Base-by-base conservation (phyloP, 352 stramenopile genomes). In the Globisporangium paroecandrum region DNA sequence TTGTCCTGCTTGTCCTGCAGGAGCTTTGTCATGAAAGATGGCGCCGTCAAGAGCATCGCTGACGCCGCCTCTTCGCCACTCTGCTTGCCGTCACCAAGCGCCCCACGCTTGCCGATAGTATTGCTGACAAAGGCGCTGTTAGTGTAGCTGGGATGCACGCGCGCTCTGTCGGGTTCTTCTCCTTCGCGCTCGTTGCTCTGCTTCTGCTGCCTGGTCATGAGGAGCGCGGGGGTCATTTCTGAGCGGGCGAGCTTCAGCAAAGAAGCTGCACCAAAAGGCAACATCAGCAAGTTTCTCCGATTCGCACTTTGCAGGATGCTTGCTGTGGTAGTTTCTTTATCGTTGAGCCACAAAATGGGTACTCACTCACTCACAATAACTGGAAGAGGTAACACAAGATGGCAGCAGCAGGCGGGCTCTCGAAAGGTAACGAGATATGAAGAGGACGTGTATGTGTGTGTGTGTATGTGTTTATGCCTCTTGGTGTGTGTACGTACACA, bases 361-460 rank as follows among this genome's bases (percentile, higher is more conserved):
- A 7, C 43, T 49, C 43, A 49, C 43, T 49, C 43, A 49, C 36
- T 43, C 12, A 43, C 43, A n/a, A 49, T 22, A 49, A 22, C 43
- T 49, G 43, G 43, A 55, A 47, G 10, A 22, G 18, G 20, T 20
- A n/a, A 54, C 18, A 20, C 22, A 36, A 22, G 24, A 63, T 57
- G 51, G 8, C 56, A 29, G 34, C 56, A 24, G 5, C 38, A 13
- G 25, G 25, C 15, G 38, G 38, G 32, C 55, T 68, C 7, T 62
- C 63, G 27, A 68, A 68, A 68, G 63, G 63, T 58, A 51, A 22
- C 38, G 25, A 41, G 53, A 4, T 38, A 47, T 20, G 13, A 36
- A 41, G n/a, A 49, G 18, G 43, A n/a, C 22, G 10, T 12, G 22
- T 63, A 12, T n/a, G 13, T n/a, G 1, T n/a, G 18, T 47, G 4